Evolutionary conservation across 1,284 basidiomycete species (phyloP).

Genomic region (Microbotryum intermedium): DNA sequence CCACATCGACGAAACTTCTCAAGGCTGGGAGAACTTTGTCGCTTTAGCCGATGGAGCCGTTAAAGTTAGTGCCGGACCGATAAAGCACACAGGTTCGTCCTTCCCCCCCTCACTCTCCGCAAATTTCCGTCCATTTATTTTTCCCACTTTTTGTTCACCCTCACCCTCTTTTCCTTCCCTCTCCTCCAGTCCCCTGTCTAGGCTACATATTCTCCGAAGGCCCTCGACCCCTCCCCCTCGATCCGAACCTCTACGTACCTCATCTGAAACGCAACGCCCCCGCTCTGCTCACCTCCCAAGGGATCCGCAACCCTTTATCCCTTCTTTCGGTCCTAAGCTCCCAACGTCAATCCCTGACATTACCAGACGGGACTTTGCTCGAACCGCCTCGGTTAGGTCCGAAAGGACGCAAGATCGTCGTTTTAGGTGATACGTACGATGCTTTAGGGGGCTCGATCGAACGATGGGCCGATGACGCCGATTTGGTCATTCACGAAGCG

Average conservation of each 20-base stretch:
- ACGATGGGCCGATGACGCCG: conserved; percentile 53
- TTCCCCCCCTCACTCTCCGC: not conserved
- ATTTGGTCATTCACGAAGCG: conserved; percentile 70
- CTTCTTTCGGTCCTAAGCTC: conserved; percentile 58
- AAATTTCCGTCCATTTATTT: conserved; percentile 1
- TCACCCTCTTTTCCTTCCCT: not conserved
- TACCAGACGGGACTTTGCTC: conserved; percentile 69
- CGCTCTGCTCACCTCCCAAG: conserved; percentile 38
- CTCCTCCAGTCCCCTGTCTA: conserved; percentile 61
- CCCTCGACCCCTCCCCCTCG: conserved; percentile 40
- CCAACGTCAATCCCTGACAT: conserved; percentile 53
- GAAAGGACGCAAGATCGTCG: conserved; percentile 62
- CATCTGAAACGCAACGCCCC: conserved; percentile 16
- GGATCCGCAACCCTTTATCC: conserved; percentile 62
- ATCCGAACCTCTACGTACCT: conserved; percentile 34
- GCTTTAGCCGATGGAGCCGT: conserved; percentile 43
- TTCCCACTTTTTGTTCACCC: not conserved
- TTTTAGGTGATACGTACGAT: conserved; percentile 69
- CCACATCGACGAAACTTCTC: conserved; percentile 49
- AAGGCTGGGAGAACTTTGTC: conserved; percentile 59
- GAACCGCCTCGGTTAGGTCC: conserved; percentile 56
- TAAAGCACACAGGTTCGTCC: conserved; percentile 64
- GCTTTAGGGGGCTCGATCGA: conserved; percentile 42
- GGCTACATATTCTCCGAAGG: conserved; percentile 71
- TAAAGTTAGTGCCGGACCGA: conserved; percentile 65